Conservation (phyloP, 2,329 filamentous ascomycete genomes). For the Colletotrichum lentis region DNA sequence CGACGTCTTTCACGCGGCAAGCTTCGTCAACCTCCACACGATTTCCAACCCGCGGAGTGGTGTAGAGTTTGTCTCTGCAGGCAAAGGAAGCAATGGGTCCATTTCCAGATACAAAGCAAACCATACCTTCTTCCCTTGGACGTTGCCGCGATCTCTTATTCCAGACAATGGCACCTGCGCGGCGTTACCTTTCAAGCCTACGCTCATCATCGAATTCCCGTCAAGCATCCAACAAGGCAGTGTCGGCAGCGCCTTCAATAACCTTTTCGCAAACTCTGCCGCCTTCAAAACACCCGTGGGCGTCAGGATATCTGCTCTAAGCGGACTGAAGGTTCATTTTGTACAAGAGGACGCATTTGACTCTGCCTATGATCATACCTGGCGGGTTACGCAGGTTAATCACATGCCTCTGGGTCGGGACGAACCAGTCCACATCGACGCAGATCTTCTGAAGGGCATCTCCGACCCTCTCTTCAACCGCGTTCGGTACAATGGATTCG, state of each 20-base stretch:
- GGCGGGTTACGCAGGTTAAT: slow-evolving; percentile 82
- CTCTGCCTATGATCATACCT: slow-evolving; percentile 55
- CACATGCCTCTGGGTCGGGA: slow-evolving; percentile 84
- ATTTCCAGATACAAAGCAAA: slow-evolving; percentile 66
- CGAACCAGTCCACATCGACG: slow-evolving; percentile 83
- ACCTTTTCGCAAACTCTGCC: slow-evolving; percentile 51
- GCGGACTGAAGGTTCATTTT: slow-evolving; percentile 70
- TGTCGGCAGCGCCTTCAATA: slow-evolving; percentile 52
- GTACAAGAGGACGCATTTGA: slow-evolving; percentile 65
- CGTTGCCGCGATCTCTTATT: slow-evolving; percentile 77
- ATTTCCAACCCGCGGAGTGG: slow-evolving; percentile 71
- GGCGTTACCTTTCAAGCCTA: slow-evolving; percentile 73
- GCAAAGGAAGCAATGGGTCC: slow-evolving; percentile 53
- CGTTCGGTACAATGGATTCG: slow-evolving; percentile 73
- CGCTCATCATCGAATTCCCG: slow-evolving; percentile 73
- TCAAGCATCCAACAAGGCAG: slow-evolving; percentile 51
- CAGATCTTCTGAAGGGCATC: slow-evolving; percentile 77
- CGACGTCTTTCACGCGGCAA: slow-evolving; percentile 89
- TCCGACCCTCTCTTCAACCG: slow-evolving; percentile 86
- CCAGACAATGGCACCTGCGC: slow-evolving; percentile 81
- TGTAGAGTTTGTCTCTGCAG: slow-evolving; percentile 47
- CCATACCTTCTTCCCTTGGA: slow-evolving; percentile 92
- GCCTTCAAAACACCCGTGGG: slow-evolving; percentile 41
- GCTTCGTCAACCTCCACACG: slow-evolving; percentile 80
- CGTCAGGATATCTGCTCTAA: slow-evolving; percentile 52